Base-by-base conservation (phyloP, 2,329 filamentous ascomycete genomes). In the Aspergillus ustus region DNA sequence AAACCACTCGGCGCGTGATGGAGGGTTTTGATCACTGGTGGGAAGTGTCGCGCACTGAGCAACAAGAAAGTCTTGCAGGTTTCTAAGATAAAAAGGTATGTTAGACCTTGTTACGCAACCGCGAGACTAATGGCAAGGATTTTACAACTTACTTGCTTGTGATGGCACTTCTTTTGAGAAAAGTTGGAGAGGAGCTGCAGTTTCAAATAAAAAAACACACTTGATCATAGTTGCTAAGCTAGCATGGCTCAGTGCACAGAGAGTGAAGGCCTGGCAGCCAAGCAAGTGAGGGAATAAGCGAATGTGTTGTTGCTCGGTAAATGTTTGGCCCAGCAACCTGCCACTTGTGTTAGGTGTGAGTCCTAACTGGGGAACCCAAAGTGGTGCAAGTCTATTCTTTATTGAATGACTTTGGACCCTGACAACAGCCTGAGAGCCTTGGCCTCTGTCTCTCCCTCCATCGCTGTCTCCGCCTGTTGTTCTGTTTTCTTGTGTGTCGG, bases 1-100 rank as follows among this genome's bases (percentile, higher is more conserved):
- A 48, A 53, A 48, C 40, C 28, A 29, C 40, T 46, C 19, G 49
- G 13, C 48, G 15, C 13, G 11, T 29, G 43, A 9, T 20, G 22
- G 43, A 46, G 28, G 29, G 40, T 17, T 46, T 29, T 15, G 29
- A 20, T 48, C 28, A 17, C 40, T 49, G 28, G 29, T 40, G 43
- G 43, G 25, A 20, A n/a, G 4, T 29, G 28, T 37, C n/a, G 15
- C 7, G 28, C 37, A 19, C 43, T 48, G 8, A 34, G 13, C 11
- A 17, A n/a, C 19, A 59, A 17, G 2, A n/a, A 19, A 9, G 49
- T 7, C 15, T 20, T 48, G 43, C 29, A 20, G 8, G 15, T 59
- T 34, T 20, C 57, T 59, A 48, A 17, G 31, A 19, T 17, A 48
- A 25, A 52, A 46, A 22, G 48, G 46, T 53, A 29, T 52, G 56